These are phyloP conservation scores for Venturia asperata DNA, from an alignment of 2,329 filamentous ascomycete species.

Conservation along the genomic window DNA sequence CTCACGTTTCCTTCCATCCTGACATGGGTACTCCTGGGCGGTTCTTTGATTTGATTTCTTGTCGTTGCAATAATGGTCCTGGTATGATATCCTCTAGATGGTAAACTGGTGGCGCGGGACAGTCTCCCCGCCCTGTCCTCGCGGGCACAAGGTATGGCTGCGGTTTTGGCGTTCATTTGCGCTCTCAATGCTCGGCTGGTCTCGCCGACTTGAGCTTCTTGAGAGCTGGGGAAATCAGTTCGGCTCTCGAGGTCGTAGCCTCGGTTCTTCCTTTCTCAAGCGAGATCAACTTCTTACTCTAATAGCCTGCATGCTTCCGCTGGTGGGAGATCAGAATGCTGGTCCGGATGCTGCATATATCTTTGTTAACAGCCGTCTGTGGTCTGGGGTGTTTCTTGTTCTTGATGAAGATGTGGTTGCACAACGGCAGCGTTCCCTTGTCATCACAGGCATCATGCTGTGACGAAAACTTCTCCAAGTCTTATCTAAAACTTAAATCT, in stretches of 20 bases:
- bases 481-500: background rate
- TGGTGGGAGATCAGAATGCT: background rate
- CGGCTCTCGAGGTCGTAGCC: slow-evolving; percentile 3
- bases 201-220: slow-evolving; percentile 11
- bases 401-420: background rate
- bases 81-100: slow-evolving; percentile 16
- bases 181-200: background rate
- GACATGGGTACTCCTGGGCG: background rate
- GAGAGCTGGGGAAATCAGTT: slow-evolving; percentile 4
- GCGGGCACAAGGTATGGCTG: slow-evolving; percentile 10
- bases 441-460: background rate
- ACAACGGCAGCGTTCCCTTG: background rate
- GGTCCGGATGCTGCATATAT: background rate
- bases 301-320: background rate
- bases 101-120: slow-evolving; percentile 12
- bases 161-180: slow-evolving; percentile 7
- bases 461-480: background rate
- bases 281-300: slow-evolving; percentile 7
- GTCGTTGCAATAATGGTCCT: background rate
- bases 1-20: slow-evolving; percentile 11
- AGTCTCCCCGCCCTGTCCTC: slow-evolving; percentile 12
- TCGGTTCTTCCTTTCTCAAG: background rate
- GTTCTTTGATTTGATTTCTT: background rate
- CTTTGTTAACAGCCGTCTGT: background rate
- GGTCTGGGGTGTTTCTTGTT: slow-evolving; percentile 1